These are phyloP conservation scores for Neurospora hispaniola DNA, from an alignment of 495 filamentous ascomycete species.

Conservation along the genomic window DNA sequence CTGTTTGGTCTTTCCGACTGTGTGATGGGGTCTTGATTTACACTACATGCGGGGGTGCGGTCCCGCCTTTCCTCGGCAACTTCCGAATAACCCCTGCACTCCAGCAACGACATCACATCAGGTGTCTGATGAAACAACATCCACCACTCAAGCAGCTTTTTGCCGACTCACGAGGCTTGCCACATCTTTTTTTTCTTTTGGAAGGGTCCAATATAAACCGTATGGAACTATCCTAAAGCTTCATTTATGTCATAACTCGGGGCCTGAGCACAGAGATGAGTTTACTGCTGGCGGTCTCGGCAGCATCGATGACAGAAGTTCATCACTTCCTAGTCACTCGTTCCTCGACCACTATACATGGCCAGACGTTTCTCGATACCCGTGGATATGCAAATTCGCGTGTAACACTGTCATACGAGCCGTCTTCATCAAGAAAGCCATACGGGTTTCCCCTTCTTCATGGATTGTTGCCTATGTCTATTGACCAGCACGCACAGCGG, in stretches of 20 bases:
- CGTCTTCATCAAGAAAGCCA: not conserved
- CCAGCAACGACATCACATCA: not conserved
- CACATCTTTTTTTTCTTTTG: not conserved
- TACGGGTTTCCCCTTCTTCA: not conserved
- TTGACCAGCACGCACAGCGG: not conserved
- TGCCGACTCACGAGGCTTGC: not conserved
- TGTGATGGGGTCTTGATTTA: not conserved
- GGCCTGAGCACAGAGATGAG: not conserved
- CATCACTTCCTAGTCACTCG: not conserved
- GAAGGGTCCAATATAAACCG: not conserved
- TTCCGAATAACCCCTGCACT: not conserved
- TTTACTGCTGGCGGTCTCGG: not conserved
- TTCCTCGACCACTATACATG: not conserved
- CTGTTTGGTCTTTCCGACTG: not conserved
- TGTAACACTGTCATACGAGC: not conserved
- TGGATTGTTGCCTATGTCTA: not conserved
- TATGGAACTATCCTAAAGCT: not conserved
- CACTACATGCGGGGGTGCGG: not conserved
- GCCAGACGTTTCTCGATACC: not conserved
- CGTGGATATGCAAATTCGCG: not conserved
- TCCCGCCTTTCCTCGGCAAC: not conserved
- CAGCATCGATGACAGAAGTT: not conserved
- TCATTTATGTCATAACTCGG: not conserved
- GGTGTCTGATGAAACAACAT: not conserved
- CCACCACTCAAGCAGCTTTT: not conserved